These are phyloP conservation scores for Ustulina deusta DNA, from an alignment of 2,329 filamentous ascomycete species.

Conservation along the genomic window DNA sequence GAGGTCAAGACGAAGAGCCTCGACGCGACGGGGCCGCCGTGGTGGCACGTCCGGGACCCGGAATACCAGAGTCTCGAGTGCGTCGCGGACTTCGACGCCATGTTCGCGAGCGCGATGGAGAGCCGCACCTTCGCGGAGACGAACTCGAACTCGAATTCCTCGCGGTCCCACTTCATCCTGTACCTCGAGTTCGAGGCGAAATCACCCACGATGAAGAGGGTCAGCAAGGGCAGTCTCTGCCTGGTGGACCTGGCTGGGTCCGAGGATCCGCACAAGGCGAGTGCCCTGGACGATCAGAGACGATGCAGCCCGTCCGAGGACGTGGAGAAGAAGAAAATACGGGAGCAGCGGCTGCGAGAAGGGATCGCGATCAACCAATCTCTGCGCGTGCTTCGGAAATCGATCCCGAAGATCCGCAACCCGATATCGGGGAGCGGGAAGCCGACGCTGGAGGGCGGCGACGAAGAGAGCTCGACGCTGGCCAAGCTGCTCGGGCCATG, in stretches of 20 bases:
- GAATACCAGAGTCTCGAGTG: constrained; percentile 70
- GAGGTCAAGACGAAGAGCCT: constrained; percentile 56
- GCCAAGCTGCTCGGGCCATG: constrained; percentile 44
- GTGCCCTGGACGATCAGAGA: neutral
- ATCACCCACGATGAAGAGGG: constrained; percentile 71
- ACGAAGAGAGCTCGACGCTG: constrained; percentile 37
- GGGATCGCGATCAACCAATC: constrained; percentile 45
- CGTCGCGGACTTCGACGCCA: constrained; percentile 78
- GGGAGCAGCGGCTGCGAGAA: constrained; percentile 34
- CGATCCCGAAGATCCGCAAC: constrained; percentile 24
- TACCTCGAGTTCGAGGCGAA: constrained; percentile 78
- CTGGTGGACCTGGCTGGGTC: constrained; percentile 73
- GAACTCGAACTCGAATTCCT: constrained; percentile 91
- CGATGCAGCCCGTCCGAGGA: constrained; percentile 3
- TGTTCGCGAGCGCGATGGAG: constrained; percentile 80
- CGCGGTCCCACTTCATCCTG: constrained; percentile 93
- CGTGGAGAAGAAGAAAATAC: neutral
- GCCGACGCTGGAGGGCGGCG: constrained; percentile 29
- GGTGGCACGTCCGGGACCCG: constrained; percentile 33
- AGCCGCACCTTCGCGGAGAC: constrained; percentile 93
- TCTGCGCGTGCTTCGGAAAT: constrained; percentile 21
- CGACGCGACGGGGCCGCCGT: constrained; percentile 58
- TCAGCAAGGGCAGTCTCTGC: constrained; percentile 90
- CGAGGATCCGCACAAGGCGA: constrained; percentile 24
- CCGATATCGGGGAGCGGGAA: constrained; percentile 1